These are phyloP conservation scores for Vachellia collinsii DNA, from an alignment of 306 rosid species.

Conservation along the genomic window DNA sequence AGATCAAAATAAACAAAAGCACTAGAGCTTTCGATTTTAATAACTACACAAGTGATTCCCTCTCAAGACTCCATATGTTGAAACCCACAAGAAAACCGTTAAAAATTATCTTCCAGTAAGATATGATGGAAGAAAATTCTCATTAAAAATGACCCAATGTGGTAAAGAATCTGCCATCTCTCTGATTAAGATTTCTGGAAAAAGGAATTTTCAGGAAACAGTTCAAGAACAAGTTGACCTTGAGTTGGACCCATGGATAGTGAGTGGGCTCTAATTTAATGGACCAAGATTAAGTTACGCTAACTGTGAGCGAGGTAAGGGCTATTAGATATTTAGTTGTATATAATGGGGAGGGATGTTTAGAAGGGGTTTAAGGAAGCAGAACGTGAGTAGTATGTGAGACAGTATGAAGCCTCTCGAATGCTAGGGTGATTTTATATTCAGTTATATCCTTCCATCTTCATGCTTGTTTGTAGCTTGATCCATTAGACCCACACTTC, in stretches of 20 bases:
- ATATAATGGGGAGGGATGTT: background rate
- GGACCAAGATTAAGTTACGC: background rate
- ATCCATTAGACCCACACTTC: background rate
- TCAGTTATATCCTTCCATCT: background rate
- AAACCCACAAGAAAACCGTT: background rate
- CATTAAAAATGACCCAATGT: background rate
- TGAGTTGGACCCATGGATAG: background rate
- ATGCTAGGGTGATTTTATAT: background rate
- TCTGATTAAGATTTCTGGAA: background rate
- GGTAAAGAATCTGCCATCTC: background rate
- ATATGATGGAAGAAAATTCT: background rate
- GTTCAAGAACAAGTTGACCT: background rate
- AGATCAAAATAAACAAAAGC: background rate
- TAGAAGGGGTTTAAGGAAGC: background rate
- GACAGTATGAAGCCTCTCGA: background rate
- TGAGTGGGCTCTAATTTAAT: background rate
- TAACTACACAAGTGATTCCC: background rate
- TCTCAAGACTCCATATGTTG: background rate
- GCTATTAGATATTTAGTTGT: background rate
- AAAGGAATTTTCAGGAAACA: background rate
- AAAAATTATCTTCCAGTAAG: background rate
- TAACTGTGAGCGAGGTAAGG: background rate
- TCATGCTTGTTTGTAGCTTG: background rate
- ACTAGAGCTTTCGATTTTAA: background rate
- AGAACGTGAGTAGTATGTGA: background rate